phyloP scores from a whole-genome alignment of 2,329 filamentous ascomycete species.

The Penicillium vulpinum region DNA sequence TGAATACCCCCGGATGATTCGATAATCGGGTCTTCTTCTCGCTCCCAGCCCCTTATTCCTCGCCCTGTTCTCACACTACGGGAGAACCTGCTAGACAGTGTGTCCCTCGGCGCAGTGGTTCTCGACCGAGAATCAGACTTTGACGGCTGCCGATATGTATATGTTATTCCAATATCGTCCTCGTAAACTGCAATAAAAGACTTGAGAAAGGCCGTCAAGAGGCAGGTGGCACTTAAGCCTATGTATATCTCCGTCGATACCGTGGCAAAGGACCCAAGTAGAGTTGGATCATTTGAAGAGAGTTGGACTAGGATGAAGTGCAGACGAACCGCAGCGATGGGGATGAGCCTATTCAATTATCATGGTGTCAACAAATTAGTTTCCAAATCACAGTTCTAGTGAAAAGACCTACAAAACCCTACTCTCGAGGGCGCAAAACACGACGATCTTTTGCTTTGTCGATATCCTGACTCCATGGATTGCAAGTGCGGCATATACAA shows the following conservation, averaged over 20 bases:
- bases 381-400: not conserved
- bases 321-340: slow-evolving; percentile 13
- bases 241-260: slow-evolving; percentile 17
- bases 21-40: not conserved
- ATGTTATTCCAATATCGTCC: slow-evolving; percentile 6
- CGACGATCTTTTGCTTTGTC: slow-evolving; percentile 13
- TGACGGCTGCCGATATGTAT: slow-evolving; percentile 1
- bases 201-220: slow-evolving; percentile 17
- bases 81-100: not conserved
- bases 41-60: not conserved
- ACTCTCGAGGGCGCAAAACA: slow-evolving; percentile 13
- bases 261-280: slow-evolving; percentile 16
- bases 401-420: not conserved
- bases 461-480: slow-evolving; percentile 16
- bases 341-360: slow-evolving; percentile 9
- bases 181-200: slow-evolving; percentile 13
- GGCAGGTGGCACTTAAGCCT: slow-evolving; percentile 12
- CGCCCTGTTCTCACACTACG: not conserved
- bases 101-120: not conserved
- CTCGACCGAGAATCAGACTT: not conserved
- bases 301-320: slow-evolving; percentile 12
- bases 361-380: not conserved
- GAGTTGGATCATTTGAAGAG: slow-evolving; percentile 9
- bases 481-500: slow-evolving; percentile 12
- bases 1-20: not conserved